Evolutionary conservation across 2,329 filamentous ascomycete species (phyloP), one percentile per base, ranked within the genome.

Genomic region (Colletotrichum sp.): DNA sequence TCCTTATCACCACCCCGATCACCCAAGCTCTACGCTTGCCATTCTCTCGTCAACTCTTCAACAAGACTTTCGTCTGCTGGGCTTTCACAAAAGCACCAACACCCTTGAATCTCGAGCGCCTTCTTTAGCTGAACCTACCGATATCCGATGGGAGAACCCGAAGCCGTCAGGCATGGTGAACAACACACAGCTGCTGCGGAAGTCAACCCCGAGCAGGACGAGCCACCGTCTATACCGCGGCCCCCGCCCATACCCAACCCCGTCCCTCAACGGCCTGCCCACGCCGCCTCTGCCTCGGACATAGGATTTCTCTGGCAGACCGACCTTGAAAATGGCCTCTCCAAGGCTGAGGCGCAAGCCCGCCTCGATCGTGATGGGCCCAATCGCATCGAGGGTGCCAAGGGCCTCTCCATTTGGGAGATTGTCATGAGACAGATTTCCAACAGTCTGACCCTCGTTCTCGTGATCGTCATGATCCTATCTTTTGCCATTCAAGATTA

Each of bases 401-500:
- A 93, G 86, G 92, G 92, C 84, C 86, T 93, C 86, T 94, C 93
- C 84, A 81, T 93, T 85, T 94, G 93, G 91, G 91, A 93, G 86
- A 94, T 95, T 86, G 90, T 95, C 86, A 85, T 95, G 85, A 93
- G 93, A 82, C 93, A 95, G 87, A 90, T 95, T 80, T 94, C 93
- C 79, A 95, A 95, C 86, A 94, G 93, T 86, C 87, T 95, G 85
- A 95, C 93, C 78, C 88, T 94, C 82, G 92, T 94, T 77, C 92
- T 96, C 79, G 88, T 95, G 79, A 92, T 94, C 80, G 94, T 94
- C 80, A 95, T 94, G 92, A 92, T 91, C 75, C 86, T 92, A 75
- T 92, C 91, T 65, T 94, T 93, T 85, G 91, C 89, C 82, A 94
- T 93, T 79, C 81, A 88, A 79, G 92, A 93, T 82, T 93, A 89